Evolutionary conservation across 2,329 filamentous ascomycete species (phyloP), one percentile per base, ranked within the genome.

Genomic region (Penicillium sp.): DNA sequence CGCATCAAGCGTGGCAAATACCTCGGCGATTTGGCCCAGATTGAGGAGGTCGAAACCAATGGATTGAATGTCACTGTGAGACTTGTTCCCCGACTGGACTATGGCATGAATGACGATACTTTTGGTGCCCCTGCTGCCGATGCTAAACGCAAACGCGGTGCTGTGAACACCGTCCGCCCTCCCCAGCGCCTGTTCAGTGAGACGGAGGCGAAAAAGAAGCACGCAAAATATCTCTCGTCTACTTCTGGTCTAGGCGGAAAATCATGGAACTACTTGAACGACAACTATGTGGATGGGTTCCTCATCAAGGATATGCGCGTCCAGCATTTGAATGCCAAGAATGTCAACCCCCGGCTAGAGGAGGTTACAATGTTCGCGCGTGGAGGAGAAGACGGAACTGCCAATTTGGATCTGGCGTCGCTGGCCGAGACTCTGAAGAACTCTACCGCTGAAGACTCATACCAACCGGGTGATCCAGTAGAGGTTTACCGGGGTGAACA

Each of bases 401-500:
- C 96, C 68, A 96, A 96, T 63, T 83, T 99, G 36, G 94, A 99
- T 77, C 83, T 99, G 43, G 89, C 93, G 68, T 92, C 93, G 1
- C 82, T 99, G 53, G 92, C 93, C 9, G 90, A 92, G 49, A 96
- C 91, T 64, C 81, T 97, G 53, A 96, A 96, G 72, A 90, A 91
- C 58, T 89, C 87, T 65, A 90, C 89, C 59, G 86, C 87, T 9
- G 89, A 89, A 60, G 89, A 93, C 35, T 89, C 89, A 4, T 99
- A 96, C 69, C 84, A 96, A 6, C 90, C 93, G 3, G 96, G 96
- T 35, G 94, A 99, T 73, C 87, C 93, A n/a, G 93, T 99, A 23
- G 93, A 97, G 75, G 91, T 99, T 43, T 97, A 93, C 74, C 87
- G 93, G 57, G 94, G 94, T 64, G 94, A 99, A 77, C 94, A 99